Base-by-base conservation (phyloP, 1,284 basidiomycete genomes). In the Testicularia cyperi region DNA sequence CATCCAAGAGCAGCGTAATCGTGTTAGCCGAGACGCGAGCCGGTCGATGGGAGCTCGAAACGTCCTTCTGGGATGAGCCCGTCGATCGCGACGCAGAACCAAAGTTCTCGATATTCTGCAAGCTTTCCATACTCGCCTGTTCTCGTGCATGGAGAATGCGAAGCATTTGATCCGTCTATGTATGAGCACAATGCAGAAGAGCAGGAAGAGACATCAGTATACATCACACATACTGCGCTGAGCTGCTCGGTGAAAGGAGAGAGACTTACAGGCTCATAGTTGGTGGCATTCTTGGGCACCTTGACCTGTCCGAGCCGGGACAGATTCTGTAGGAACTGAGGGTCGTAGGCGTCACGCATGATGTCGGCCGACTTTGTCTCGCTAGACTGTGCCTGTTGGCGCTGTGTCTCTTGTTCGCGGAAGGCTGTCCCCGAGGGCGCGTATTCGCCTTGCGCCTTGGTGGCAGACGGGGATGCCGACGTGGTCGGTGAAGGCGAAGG, bases 121-220 rank as follows among this genome's bases (percentile, higher is more conserved):
- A 14, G 27, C 40, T 46, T 31, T 56, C 41, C 2, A 54, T 14
- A 21, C 38, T 46, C 29, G 51, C 51, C 2, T 36, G 40, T 24
- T 56, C 52, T 4, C 65, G 55, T 4, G 65, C 60, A 22, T 63
- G 52, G 2, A 67, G 38, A 34, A 67, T 67, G 30, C 56, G 45
- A 12, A 60, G 48, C 65, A 67, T 67, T 30, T 58, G 55, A 20
- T 63, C 55, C 22, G 44, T 58, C 57, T 65, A 14, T 15, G 9
- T 8, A n/a, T n/a, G n/a, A n/a, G n/a, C n/a, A n/a, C n/a, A n/a
- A n/a, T n/a, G n/a, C n/a, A n/a, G n/a, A n/a, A n/a, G n/a, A n/a
- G n/a, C n/a, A n/a, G n/a, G n/a, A n/a, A n/a, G n/a, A n/a, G n/a
- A n/a, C n/a, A n/a, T n/a, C n/a, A n/a, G n/a, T n/a, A n/a, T n/a